Conservation (phyloP, 169 alveolate genomes). For the Cryptosporidium ubiquitum region DNA sequence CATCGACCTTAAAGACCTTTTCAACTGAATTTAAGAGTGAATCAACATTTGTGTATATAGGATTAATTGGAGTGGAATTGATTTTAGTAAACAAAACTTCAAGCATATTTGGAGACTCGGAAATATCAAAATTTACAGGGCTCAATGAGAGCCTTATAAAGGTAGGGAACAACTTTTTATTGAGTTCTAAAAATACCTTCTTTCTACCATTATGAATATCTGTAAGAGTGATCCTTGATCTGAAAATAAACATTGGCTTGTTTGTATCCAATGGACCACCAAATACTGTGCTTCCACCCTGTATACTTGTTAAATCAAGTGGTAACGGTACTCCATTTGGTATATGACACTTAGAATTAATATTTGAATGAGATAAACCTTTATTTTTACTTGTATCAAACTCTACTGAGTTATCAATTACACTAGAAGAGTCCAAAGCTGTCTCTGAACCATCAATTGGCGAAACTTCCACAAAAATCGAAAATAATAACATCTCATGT, state of each 20-base stretch:
- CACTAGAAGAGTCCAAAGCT: conserved; percentile 12
- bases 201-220: conserved; percentile 78
- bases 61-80: conserved; percentile 20
- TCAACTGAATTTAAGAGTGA: conserved; percentile 27
- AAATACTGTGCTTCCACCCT: conserved; percentile 79
- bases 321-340: conserved; percentile 79
- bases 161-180: conserved; percentile 39
- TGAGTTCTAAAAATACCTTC: conserved; percentile 35
- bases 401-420: conserved; percentile 29
- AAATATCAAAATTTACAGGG: conserved; percentile 72
- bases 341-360: conserved; percentile 30
- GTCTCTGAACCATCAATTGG: conserved; percentile 57
- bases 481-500: conserved; percentile 43
- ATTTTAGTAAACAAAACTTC: conserved; percentile 53
- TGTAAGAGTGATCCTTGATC: conserved; percentile 76
- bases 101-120: conserved; percentile 59
- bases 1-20: conserved; percentile 40
- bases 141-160: conserved; percentile 48
- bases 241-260: conserved; percentile 75
- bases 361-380: background rate
- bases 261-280: conserved; percentile 80
- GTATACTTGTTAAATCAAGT: conserved; percentile 75
- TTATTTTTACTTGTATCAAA: background rate
- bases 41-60: conserved; percentile 17
- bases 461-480: conserved; percentile 24